These are phyloP conservation scores for Nitzschia inconspicua DNA, from an alignment of 108 stramenopile genomes.

Conservation along the genomic window DNA sequence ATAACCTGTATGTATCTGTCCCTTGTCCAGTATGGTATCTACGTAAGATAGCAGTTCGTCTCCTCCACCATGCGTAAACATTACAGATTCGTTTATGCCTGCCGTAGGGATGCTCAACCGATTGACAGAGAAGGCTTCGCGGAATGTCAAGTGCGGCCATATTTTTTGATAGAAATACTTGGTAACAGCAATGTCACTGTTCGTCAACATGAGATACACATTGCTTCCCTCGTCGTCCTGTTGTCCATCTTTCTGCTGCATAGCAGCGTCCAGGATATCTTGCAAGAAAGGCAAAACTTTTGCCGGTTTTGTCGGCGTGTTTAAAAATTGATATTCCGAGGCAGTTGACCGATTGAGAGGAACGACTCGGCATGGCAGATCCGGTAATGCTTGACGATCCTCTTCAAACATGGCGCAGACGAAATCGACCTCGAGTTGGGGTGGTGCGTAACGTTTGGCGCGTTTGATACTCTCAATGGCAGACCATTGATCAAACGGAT, in stretches of 20 bases:
- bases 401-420: constrained; percentile 6
- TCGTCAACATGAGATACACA: constrained; percentile 1
- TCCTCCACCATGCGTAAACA: too few relatives aligned
- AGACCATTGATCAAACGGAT: constrained; percentile 9
- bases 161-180: constrained; percentile 7
- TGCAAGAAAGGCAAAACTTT: constrained; percentile 11
- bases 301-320: too few relatives aligned
- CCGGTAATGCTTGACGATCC: neutral
- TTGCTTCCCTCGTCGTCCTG: neutral
- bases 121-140: constrained; percentile 14
- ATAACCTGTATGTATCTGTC: constrained; percentile 7
- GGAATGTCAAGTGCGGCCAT: neutral
- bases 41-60: too few relatives aligned
- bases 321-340: constrained; percentile 1
- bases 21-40: neutral
- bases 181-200: constrained; percentile 15
- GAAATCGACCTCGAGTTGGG: neutral
- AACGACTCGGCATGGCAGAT: constrained; percentile 2
- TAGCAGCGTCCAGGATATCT: constrained; percentile 6
- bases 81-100: too few relatives aligned
- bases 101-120: neutral
- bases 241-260: neutral
- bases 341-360: constrained; percentile 3
- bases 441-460: neutral
- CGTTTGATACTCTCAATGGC: constrained; percentile 10